Percentiles rank a stretch among this genome's conserved stretches.
phyloP scores from a whole-genome alignment of 345 rosid genomes.

The Lenwebbia sp. region DNA sequence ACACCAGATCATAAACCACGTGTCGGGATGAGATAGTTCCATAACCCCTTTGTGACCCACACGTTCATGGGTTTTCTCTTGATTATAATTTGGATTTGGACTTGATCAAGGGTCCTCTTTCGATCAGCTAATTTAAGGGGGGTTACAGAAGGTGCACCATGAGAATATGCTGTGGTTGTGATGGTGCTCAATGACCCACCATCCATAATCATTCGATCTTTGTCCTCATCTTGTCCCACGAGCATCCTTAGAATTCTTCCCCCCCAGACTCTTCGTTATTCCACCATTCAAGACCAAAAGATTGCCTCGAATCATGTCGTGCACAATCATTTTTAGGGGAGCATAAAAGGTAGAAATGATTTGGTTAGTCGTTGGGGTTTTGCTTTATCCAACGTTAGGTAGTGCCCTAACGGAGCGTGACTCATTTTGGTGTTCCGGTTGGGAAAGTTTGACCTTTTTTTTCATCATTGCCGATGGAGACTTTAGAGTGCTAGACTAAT shows the following conservation, averaged over 20 bases:
- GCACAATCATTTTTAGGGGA: background rate
- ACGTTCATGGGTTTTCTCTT: background rate
- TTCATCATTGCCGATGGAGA: background rate
- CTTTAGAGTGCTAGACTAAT: background rate
- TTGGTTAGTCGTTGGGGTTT: background rate
- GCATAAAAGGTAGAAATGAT: background rate
- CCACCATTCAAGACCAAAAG: background rate
- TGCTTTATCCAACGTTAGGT: background rate
- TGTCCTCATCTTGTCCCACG: background rate
- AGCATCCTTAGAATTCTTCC: background rate
- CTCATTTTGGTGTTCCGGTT: background rate
- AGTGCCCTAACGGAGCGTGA: background rate
- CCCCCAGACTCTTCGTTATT: background rate
- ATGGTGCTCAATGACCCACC: background rate
- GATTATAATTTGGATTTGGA: background rate
- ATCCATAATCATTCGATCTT: background rate
- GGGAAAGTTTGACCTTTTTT: background rate
- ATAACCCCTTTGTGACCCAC: background rate
- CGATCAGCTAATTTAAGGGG: background rate
- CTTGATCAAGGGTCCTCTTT: background rate
- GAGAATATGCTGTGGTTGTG: background rate
- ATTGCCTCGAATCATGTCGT: background rate
- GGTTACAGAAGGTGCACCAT: background rate
- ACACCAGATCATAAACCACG: background rate
- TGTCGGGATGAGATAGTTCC: background rate